A percentile compares a stretch with the other conserved stretches of the same genome.
phyloP scores from a whole-genome alignment of 225 moss, liverwort and hornwort genomes.

The Sphagnum tenellum region DNA sequence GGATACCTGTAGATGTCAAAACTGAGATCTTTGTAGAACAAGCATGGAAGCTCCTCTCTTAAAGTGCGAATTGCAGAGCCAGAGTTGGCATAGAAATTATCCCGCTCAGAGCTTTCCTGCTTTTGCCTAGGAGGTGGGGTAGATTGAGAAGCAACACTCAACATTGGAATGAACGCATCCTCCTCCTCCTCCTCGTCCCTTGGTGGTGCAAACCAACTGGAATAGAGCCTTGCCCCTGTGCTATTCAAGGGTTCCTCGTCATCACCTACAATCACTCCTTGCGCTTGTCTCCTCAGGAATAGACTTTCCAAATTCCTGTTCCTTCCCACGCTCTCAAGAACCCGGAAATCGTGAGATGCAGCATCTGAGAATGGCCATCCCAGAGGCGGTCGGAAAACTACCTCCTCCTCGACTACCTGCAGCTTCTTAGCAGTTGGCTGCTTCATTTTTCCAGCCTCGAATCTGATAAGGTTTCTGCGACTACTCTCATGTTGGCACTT shows the following conservation, averaged over 20 bases:
- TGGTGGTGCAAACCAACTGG: constrained; percentile 1
- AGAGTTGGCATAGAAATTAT: constrained; percentile 66
- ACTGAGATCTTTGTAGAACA: constrained; percentile 80
- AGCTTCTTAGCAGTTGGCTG: neutral
- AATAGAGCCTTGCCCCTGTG: constrained; percentile 2
- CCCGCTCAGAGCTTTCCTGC: constrained; percentile 45
- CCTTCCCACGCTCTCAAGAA: neutral
- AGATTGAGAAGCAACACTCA: constrained; percentile 4
- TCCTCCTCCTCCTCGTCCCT: neutral
- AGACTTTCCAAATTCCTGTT: too few relatives aligned
- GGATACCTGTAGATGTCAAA: constrained; percentile 87
- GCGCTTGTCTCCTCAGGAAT: neutral
- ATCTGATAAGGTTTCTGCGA: too few relatives aligned
- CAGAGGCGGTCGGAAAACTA: constrained; percentile 7
- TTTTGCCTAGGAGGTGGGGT: constrained; percentile 38
- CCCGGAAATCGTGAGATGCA: neutral
- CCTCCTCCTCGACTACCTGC: neutral
- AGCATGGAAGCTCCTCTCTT: constrained; percentile 76
- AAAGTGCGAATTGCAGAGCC: constrained; percentile 85
- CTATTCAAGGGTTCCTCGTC: constrained; percentile 1
- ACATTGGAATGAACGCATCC: constrained; percentile 1
- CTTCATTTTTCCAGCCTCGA: too few relatives aligned
- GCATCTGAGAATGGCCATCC: constrained; percentile 8
- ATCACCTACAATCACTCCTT: neutral
- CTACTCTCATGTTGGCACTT: too few relatives aligned